Evolutionary conservation across 2,329 filamentous ascomycete species (phyloP).

Genomic region (Torrubiellomyces zombiae): DNA sequence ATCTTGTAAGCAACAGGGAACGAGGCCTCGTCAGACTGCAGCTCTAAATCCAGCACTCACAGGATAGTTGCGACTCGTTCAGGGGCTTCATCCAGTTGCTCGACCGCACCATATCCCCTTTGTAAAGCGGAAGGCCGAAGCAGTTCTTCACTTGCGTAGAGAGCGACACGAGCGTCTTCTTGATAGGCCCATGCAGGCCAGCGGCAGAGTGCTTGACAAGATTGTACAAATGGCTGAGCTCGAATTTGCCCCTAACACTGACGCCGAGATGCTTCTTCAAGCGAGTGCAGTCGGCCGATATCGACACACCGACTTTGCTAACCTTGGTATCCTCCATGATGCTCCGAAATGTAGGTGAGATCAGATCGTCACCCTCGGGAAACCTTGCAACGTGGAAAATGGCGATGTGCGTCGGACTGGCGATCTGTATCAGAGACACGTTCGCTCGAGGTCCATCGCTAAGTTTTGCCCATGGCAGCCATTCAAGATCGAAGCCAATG

Average conservation of each 20-base stretch:
- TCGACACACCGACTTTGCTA: conserved; percentile 61
- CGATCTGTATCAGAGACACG: conserved; percentile 70
- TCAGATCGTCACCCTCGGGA: conserved; percentile 33
- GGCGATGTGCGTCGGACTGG: conserved; percentile 57
- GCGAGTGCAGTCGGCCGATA: conserved; percentile 54
- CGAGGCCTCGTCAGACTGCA: background rate
- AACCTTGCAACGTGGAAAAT: conserved; percentile 68
- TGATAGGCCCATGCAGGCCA: conserved; percentile 37
- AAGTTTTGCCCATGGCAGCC: conserved; percentile 39
- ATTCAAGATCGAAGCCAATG: conserved; percentile 84
- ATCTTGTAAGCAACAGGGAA: background rate
- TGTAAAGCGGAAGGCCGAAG: conserved; percentile 58
- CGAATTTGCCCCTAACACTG: conserved; percentile 50
- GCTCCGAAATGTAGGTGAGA: conserved; percentile 52
- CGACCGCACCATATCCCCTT: conserved; percentile 50
- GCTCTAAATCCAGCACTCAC: conserved; percentile 33
- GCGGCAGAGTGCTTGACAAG: conserved; percentile 50
- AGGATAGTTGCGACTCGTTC: conserved; percentile 47
- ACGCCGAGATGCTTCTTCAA: conserved; percentile 50
- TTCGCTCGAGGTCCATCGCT: conserved; percentile 42
- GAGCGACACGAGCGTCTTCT: conserved; percentile 49
- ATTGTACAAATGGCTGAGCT: conserved; percentile 69
- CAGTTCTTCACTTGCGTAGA: conserved; percentile 54
- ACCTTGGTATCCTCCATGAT: conserved; percentile 57
- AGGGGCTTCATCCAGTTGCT: conserved; percentile 59